These are phyloP conservation scores for Raphidocelis subcapitata DNA, from an alignment of 139 green algal genomes.

Conservation along the genomic window DNA sequence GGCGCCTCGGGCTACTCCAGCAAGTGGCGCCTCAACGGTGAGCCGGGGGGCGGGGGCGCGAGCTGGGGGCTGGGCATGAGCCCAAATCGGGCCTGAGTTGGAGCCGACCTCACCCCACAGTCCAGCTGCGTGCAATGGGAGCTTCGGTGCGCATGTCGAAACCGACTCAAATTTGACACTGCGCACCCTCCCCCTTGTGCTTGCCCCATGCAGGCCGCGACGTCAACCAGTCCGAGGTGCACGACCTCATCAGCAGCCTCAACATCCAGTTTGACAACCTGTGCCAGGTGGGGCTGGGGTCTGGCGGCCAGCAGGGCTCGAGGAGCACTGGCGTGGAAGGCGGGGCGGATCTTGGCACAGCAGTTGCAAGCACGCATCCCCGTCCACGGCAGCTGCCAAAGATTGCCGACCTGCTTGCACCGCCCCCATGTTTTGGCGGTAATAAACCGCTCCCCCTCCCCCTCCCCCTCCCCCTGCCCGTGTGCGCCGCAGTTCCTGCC, in stretches of 20 bases:
- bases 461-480: background rate
- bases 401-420: too few relatives aligned
- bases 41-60: background rate
- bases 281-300: conserved; percentile 72
- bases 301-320: background rate
- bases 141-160: too few relatives aligned
- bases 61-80: background rate
- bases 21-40: conserved; percentile 67
- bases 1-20: conserved; percentile 41
- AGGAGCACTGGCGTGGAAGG: background rate
- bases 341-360: too few relatives aligned
- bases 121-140: background rate
- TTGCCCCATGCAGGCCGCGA: conserved; percentile 29
- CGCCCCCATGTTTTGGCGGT: too few relatives aligned
- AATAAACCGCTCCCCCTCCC: too few relatives aligned
- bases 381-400: too few relatives aligned
- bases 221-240: conserved; percentile 52
- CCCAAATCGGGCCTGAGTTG: conserved; percentile 1
- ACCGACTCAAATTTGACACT: too few relatives aligned
- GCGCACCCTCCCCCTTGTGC: too few relatives aligned
- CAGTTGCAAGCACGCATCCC: too few relatives aligned
- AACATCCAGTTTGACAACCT: conserved; percentile 98
- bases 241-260: conserved; percentile 56
- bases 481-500: conserved; percentile 80
- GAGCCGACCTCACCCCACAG: background rate